Evolutionary conservation across 495 filamentous ascomycete species (phyloP), one percentile per base, ranked within the genome.

Genomic region (Penicillium simplicissimum): DNA sequence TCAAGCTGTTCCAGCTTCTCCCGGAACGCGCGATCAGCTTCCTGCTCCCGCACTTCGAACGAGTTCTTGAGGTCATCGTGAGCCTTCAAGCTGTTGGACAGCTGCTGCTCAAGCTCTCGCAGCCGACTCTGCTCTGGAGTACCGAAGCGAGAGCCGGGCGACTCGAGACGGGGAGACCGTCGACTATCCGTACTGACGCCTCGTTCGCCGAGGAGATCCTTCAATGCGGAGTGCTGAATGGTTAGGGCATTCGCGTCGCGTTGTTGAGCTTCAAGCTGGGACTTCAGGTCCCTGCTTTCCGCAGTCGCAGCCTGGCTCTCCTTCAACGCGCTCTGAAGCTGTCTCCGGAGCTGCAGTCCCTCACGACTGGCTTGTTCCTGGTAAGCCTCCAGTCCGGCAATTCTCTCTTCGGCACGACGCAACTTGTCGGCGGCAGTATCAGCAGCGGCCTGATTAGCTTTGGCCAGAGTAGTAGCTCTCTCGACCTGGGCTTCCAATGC

Each of bases 281-380:
- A 80, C 72, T 90, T 89, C 64, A 95, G 76, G 21, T 96, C 92
- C 23, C 87, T 81, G 68, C 92, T 93, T 61, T 89, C 83, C 8
- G 89, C 82, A 51, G 92, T 89, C 14, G 92, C 79, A 2, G 81
- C 79, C 67, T 96, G 92, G 45, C 86, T 85, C 43, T 99, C 93
- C 63, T 87, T 88, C 64, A 95, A 80, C 2, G 89, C 87, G 34
- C 84, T 82, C 71, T 97, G 93, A 55, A 99, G 83, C 67, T 96
- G 93, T 71, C 93, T 86, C 35, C 96, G 88, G 43, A 97, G 88
- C 35, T 88, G 85, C 57, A 99, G 84, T 36, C 91, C 90, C 74
- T 99, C 95, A 36, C 95, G 83, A 71, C 93, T 97, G 6, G 93
- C 87, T 77, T 99, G 95, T 68, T 97, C 94, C 76, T 99, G 95